Evolutionary conservation across 768 basidiomycete species (phyloP).

Genomic region (Naganishia antarctica): DNA sequence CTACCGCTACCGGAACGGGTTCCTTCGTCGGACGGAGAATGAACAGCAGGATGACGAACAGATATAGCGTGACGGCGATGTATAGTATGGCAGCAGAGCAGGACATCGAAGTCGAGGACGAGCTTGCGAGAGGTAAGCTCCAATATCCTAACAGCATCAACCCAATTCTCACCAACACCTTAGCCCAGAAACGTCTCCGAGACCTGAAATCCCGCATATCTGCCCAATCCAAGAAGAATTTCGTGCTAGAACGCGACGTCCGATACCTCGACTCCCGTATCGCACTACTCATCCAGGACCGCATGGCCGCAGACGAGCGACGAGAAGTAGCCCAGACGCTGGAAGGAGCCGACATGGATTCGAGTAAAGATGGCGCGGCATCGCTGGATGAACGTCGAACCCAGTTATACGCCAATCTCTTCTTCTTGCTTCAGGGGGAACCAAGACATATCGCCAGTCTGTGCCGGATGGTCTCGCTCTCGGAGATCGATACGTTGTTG

Average conservation of each 20-base stretch:
- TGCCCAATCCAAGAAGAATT: conserved; percentile 99
- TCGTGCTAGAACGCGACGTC: conserved; percentile 96
- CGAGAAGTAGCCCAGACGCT: conserved; percentile 89
- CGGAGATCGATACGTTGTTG: conserved; percentile 96
- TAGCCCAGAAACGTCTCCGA: conserved; percentile 92
- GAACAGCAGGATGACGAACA: conserved; percentile 82
- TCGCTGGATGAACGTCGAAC: conserved; percentile 2
- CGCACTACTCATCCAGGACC: conserved; percentile 93
- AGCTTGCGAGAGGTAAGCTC: conserved; percentile 78
- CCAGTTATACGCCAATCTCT: conserved; percentile 93
- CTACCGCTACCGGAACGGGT: no score
- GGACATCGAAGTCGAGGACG: conserved; percentile 96
- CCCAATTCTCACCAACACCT: conserved; percentile 20
- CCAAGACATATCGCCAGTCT: conserved; percentile 94
- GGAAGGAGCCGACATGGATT: conserved; percentile 92
- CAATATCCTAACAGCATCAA: not conserved
- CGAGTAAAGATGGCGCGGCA: conserved; percentile 51
- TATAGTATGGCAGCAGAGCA: conserved; percentile 99
- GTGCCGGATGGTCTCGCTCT: conserved; percentile 89
- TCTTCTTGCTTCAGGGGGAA: conserved; percentile 96
- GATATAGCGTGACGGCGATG: conserved; percentile 89
- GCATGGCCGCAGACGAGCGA: conserved; percentile 96
- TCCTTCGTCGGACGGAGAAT: conserved; percentile 9
- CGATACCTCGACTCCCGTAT: conserved; percentile 96
- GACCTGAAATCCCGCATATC: conserved; percentile 97